Evolutionary conservation across 2,329 filamentous ascomycete species (phyloP).

Genomic region (Arthrinium phaeospermum): DNA sequence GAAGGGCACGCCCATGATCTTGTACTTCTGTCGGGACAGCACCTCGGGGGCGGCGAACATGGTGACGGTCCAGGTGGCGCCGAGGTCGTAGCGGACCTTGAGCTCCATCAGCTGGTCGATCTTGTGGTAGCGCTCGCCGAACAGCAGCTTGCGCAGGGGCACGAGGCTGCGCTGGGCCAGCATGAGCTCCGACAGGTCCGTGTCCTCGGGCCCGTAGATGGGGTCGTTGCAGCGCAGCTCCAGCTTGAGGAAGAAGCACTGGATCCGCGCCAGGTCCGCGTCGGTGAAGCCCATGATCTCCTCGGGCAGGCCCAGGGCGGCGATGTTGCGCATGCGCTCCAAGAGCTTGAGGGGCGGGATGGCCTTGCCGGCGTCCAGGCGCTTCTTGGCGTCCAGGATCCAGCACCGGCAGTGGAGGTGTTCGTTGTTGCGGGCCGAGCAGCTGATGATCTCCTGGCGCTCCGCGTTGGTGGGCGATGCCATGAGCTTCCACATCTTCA

Average conservation of each 20-base stretch:
- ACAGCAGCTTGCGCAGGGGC: conserved; percentile 65
- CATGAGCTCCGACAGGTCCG: conserved; percentile 60
- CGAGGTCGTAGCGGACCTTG: conserved; percentile 63
- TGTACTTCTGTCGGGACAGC: conserved; percentile 8
- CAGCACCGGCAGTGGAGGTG: neutral
- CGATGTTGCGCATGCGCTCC: neutral
- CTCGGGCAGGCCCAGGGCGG: conserved; percentile 51
- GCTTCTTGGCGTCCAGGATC: neutral
- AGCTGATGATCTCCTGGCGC: conserved; percentile 43
- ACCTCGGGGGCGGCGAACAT: conserved; percentile 27
- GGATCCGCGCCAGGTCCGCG: conserved; percentile 64
- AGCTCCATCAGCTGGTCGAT: conserved; percentile 59
- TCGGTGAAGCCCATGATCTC: conserved; percentile 62
- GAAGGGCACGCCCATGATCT: conserved; percentile 57
- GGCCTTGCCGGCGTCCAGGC: neutral
- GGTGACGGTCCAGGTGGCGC: conserved; percentile 34
- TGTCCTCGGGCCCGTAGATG: conserved; percentile 55
- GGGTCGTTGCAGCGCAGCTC: conserved; percentile 73
- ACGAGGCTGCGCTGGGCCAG: conserved; percentile 63
- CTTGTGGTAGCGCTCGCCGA: conserved; percentile 57
- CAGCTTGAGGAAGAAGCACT: conserved; percentile 74
- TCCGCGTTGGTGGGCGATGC: conserved; percentile 64
- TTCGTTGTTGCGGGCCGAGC: neutral
- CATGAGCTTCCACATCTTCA: conserved; percentile 77
- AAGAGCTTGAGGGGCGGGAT: neutral